Evolutionary conservation across 345 rosid species (phyloP).

Genomic region (Angophora floribunda): DNA sequence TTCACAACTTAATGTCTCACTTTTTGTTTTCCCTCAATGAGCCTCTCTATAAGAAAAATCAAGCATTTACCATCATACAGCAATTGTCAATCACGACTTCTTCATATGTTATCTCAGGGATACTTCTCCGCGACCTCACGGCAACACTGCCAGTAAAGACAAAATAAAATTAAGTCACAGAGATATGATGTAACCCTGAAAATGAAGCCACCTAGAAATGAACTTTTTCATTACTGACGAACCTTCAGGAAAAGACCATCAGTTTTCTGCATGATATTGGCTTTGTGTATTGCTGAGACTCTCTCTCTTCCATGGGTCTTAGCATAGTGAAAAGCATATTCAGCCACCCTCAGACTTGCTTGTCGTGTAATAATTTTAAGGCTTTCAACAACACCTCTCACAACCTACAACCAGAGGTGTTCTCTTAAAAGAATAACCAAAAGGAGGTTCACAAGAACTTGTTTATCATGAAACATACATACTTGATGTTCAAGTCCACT

Average conservation of each 20-base stretch:
- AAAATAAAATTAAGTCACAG: not conserved
- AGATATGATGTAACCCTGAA: not conserved
- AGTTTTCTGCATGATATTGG: slow-evolving; percentile 98
- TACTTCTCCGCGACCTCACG: slow-evolving; percentile 99
- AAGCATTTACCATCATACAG: slow-evolving; percentile 86
- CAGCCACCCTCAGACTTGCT: slow-evolving; percentile 98
- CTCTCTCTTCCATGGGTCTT: slow-evolving; percentile 93
- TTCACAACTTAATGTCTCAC: not conserved
- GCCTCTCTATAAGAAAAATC: not conserved
- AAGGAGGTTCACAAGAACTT: not conserved
- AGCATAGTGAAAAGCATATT: slow-evolving; percentile 96
- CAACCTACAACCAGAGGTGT: slow-evolving; percentile 44
- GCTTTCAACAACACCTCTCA: slow-evolving; percentile 99
- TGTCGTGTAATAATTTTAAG: slow-evolving; percentile 94
- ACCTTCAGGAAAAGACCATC: slow-evolving; percentile 99
- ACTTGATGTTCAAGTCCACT: slow-evolving; percentile 99
- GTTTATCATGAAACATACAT: slow-evolving; percentile 9
- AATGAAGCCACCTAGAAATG: not conserved
- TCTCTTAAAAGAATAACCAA: not conserved
- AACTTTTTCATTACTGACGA: not conserved
- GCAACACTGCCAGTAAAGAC: slow-evolving; percentile 64
- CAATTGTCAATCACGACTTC: slow-evolving; percentile 99
- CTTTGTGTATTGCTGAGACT: slow-evolving; percentile 97
- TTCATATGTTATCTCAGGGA: slow-evolving; percentile 91
- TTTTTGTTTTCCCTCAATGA: not conserved